Base-by-base conservation (phyloP, 352 stramenopile genomes). In the Aphanomyces cochlioides region DNA sequence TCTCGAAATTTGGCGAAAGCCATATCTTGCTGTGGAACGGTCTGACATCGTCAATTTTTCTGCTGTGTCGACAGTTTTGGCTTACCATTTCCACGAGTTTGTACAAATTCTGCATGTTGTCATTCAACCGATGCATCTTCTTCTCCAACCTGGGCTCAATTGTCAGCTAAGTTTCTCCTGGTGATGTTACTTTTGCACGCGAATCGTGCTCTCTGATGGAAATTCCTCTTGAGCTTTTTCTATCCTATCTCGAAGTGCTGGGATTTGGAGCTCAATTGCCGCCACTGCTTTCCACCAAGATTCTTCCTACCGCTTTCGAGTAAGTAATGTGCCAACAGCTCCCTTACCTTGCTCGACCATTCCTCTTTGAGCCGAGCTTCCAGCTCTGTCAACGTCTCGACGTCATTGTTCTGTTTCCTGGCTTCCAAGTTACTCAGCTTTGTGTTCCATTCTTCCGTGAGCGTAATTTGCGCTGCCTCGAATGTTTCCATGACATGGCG, bases 61-160 rank as follows among this genome's bases (percentile, higher is more conserved):
- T 28, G 28, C 2, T 28, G 28, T 28, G 28, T 28, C 28, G 28
- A 28, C 28, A 28, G 28, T 28, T 28, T 28, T 28, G 28, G 28
- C n/a, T 12, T 37, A 56, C 59, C 59, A 56, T 67, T 38, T 67
- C 59, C 41, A 67, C 59, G 17, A 67, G 41, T 7, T 41, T 56
- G 28, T 67, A 67, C n/a, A 67, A 36, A 17, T 41, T 67, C 19
- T 67, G 59, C 39, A 67, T 54, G 43, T 67, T 67, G 17, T 54
- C 59, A 3, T n/a, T 34, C 5, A 67, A 8, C 1, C 59, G 59
- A 17, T 67, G 59, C 59, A 67, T 67, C 19, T 50, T 48, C 10
- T 36, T 17, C 41, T 67, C 59, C 7, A 67, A 5, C 13, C 59
- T 67, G 43, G 4, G 36, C 59, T 19, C 28, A 3, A 12, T 37